phyloP scores from a whole-genome alignment of 306 rosid species.

The Begonia fuchsioides region DNA sequence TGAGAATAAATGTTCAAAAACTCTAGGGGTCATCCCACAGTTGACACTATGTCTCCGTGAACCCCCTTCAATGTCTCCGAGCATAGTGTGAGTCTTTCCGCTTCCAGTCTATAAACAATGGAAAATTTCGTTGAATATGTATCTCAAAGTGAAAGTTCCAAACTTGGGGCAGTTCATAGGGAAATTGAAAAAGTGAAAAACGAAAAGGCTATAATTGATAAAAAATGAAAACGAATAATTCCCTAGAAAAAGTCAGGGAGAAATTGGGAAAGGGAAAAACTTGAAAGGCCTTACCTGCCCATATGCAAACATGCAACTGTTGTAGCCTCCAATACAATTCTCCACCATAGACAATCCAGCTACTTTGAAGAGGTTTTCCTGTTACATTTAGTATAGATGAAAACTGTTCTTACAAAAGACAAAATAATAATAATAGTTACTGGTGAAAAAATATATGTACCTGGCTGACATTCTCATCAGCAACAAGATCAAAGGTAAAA shows the following conservation, averaged over 20 bases:
- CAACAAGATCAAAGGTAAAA: conserved; percentile 84
- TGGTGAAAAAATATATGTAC: conserved; percentile 18
- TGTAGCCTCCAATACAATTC: conserved; percentile 91
- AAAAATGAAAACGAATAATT: too few relatives aligned
- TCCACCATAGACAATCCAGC: conserved; percentile 97
- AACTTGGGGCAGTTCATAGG: too few relatives aligned
- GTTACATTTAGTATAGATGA: conserved; percentile 16
- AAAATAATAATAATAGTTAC: background rate
- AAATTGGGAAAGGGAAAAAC: background rate
- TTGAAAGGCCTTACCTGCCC: conserved; percentile 66
- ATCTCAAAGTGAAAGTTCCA: background rate
- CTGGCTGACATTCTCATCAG: conserved; percentile 93
- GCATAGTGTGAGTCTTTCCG: conserved; percentile 99
- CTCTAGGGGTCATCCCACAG: conserved; percentile 98
- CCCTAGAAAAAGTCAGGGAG: too few relatives aligned
- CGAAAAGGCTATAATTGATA: too few relatives aligned
- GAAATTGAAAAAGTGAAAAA: too few relatives aligned
- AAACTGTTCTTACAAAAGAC: conserved; percentile 4
- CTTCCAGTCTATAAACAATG: conserved; percentile 68
- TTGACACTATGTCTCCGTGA: conserved; percentile 93
- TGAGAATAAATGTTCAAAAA: conserved; percentile 77
- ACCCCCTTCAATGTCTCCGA: conserved; percentile 95
- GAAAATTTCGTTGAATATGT: conserved; percentile 3
- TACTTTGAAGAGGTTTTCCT: conserved; percentile 84
- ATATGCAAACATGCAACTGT: conserved; percentile 99